These are phyloP conservation scores for Beauveria varroae DNA, from an alignment of 2,329 filamentous ascomycete genomes.

Conservation along the genomic window DNA sequence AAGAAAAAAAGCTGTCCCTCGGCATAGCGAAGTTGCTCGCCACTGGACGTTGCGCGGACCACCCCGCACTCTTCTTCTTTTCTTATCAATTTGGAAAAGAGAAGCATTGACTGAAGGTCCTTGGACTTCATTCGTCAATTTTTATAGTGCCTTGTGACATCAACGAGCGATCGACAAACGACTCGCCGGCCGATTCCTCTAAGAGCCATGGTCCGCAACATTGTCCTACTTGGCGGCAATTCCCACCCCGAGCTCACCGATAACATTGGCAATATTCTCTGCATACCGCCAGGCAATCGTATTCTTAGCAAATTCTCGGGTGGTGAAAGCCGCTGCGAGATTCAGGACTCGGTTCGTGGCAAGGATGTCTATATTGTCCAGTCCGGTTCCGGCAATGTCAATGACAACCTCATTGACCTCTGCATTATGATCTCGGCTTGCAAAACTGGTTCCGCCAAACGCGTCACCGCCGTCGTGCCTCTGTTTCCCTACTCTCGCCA, in stretches of 20 bases:
- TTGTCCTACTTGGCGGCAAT: slow-evolving; percentile 87
- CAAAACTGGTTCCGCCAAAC: slow-evolving; percentile 85
- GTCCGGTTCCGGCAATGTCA: slow-evolving; percentile 84
- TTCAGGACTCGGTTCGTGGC: slow-evolving; percentile 89
- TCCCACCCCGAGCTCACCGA: slow-evolving; percentile 86
- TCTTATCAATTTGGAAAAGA: background rate
- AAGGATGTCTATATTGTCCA: slow-evolving; percentile 99
- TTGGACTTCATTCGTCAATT: background rate
- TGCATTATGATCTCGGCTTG: slow-evolving; percentile 98
- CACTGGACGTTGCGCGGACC: background rate
- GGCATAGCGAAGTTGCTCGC: background rate
- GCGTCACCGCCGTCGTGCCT: slow-evolving; percentile 88
- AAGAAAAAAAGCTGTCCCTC: slow-evolving; percentile 13
- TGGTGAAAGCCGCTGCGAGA: slow-evolving; percentile 91
- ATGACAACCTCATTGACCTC: slow-evolving; percentile 93
- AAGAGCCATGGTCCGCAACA: slow-evolving; percentile 77
- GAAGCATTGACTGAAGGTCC: background rate
- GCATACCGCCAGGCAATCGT: slow-evolving; percentile 76
- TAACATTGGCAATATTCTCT: slow-evolving; percentile 79
- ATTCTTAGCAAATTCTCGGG: slow-evolving; percentile 88
- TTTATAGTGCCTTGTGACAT: background rate
- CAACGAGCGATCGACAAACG: background rate
- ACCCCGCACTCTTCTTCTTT: background rate
- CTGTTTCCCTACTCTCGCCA: slow-evolving; percentile 96
- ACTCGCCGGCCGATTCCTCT: slow-evolving; percentile 12